These are phyloP conservation scores for Raffaelea arxii DNA, from an alignment of 2,329 filamentous ascomycete species.

Conservation along the genomic window DNA sequence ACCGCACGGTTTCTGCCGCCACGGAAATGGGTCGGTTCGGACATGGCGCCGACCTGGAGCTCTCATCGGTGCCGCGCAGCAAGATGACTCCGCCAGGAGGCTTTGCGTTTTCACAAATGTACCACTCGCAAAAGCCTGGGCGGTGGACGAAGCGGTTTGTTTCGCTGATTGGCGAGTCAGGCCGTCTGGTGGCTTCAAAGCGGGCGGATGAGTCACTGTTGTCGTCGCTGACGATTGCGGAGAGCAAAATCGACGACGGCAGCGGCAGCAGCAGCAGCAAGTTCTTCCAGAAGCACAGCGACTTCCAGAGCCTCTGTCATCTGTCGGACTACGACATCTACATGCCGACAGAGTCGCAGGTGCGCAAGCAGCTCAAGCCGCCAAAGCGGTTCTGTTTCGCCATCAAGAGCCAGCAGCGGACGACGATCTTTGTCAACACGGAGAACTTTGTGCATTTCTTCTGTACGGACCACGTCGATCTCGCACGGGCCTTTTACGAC, in stretches of 20 bases:
- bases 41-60: constrained; percentile 49
- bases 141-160: constrained; percentile 86
- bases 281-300: constrained; percentile 43
- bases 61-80: constrained; percentile 49
- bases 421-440: constrained; percentile 68
- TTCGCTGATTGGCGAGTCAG: constrained; percentile 56
- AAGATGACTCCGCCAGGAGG: constrained; percentile 50
- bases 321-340: constrained; percentile 92
- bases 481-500: constrained; percentile 60
- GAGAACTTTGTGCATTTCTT: constrained; percentile 92
- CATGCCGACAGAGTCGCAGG: constrained; percentile 57
- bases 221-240: constrained; percentile 14
- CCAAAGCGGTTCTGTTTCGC: constrained; percentile 82
- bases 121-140: constrained; percentile 70
- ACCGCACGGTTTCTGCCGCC: not conserved
- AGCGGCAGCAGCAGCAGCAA: not conserved
- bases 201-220: constrained; percentile 46
- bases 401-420: constrained; percentile 86
- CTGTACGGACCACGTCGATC: constrained; percentile 59
- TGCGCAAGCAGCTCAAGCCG: constrained; percentile 63
- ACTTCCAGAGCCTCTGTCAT: constrained; percentile 65
- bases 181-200: constrained; percentile 64
- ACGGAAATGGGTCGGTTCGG: constrained; percentile 3
- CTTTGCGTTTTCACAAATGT: constrained; percentile 55
- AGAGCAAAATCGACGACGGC: not conserved